Evolutionary conservation across 805 yeast genomes (phyloP), one percentile per base, ranked within the genome.

Genomic region (Teunomyces cretensis): DNA sequence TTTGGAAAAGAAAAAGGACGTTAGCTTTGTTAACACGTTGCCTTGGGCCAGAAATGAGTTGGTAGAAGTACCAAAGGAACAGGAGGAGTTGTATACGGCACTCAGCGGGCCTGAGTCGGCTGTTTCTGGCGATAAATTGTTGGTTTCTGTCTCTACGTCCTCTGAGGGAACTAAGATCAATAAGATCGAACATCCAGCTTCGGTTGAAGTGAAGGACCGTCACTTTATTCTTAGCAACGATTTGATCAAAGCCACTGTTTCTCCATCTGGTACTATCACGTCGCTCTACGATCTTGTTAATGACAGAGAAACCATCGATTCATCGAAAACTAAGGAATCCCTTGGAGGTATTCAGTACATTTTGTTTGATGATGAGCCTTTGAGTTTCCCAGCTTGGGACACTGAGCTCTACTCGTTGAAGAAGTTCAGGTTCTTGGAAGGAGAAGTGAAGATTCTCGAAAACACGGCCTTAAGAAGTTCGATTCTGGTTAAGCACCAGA

Each of bases 301-400:
- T 44, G 67, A 67, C 6, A 44, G 90, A 9, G 95, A 92, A 60
- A 77, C 86, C 16, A 71, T 94, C 43, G 88, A 86, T 47, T 49
- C 74, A 4, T 66, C 76, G 1, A 69, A 74, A 17, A 82, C 84
- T 4, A 58, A 55, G 5, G 54, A 49, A 14, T 39, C 37, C 9
- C 48, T 67, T 13, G 89, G 88, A 32, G 97, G 91, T 13, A 89
- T 90, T 56, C 96, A 87, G 62, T 82, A 81, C 51, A 81, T 89
- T 1, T 60, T 94, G 46, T 86, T 86, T 57, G 91, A 91, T 52
- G 99, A 94, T 62, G 86, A 88, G 50, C 99, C 99, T 8, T 72
- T 88, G 57, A 84, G 78, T 45, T 92, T 83, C 83, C 96, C 89
- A 37, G 98, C 98, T 1, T 92, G 99, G 99, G 99, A 92, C 62